A percentile compares a stretch with the other conserved stretches of the same genome.
phyloP scores from a whole-genome alignment of 225 moss, liverwort and hornwort genomes.

The Straminergon stramineum region DNA sequence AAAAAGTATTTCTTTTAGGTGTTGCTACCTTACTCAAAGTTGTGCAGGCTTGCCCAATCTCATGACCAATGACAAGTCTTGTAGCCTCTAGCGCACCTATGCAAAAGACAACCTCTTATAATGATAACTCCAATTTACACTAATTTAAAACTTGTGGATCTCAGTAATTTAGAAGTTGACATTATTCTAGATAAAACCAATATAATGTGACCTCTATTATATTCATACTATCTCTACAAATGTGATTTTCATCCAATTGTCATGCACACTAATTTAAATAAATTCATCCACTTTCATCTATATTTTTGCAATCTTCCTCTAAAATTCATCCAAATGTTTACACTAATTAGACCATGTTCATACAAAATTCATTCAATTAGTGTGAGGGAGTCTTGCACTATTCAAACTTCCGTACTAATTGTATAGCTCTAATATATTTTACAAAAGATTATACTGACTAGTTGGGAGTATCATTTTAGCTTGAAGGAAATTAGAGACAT shows the following conservation, averaged over 20 bases:
- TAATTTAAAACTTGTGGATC: not conserved
- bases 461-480: not conserved
- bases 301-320: not conserved
- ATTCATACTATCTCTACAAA: not conserved
- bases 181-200: not conserved
- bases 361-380: not conserved
- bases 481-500: not conserved
- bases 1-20: not conserved
- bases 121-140: fast-evolving
- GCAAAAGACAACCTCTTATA: not conserved
- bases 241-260: not conserved
- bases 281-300: not conserved
- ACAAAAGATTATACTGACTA: not conserved
- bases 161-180: too few relatives aligned
- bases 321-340: not conserved
- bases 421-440: not conserved
- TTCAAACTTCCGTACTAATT: not conserved
- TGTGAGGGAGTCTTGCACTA: not conserved
- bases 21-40: not conserved
- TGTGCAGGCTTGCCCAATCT: not conserved
- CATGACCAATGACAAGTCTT: not conserved
- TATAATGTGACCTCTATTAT: not conserved
- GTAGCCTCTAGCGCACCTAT: fast-evolving
- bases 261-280: not conserved
- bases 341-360: not conserved